These are phyloP conservation scores for Boletus insuetus DNA, from an alignment of 768 basidiomycete genomes.

Conservation along the genomic window DNA sequence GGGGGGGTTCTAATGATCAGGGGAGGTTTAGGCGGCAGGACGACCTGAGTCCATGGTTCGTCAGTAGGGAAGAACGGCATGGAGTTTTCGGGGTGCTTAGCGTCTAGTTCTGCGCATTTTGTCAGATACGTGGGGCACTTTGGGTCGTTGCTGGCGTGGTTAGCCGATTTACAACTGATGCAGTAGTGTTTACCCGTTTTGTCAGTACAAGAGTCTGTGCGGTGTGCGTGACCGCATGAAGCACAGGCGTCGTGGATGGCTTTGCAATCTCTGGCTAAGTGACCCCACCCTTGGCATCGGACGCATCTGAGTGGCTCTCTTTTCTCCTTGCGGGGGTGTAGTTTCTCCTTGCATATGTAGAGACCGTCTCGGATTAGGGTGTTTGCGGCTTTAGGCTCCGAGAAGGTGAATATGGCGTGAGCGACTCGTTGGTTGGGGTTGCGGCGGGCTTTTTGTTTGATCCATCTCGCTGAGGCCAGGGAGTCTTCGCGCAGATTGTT, in stretches of 20 bases:
- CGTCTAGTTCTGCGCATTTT: background rate
- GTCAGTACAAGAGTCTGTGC: background rate
- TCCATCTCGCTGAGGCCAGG: background rate
- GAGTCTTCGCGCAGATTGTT: no score
- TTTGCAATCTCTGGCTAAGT: background rate
- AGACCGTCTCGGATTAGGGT: background rate
- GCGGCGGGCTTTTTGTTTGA: background rate
- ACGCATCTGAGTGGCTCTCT: background rate
- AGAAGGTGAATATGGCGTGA: background rate
- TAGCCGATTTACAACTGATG: background rate
- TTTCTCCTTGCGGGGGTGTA: background rate
- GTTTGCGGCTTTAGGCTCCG: background rate
- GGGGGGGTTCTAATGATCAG: background rate
- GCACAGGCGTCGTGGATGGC: background rate
- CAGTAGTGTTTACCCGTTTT: background rate
- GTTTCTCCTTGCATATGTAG: background rate
- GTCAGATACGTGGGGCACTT: background rate
- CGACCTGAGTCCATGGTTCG: background rate
- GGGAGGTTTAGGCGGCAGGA: background rate
- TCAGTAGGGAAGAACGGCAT: conserved; percentile 8
- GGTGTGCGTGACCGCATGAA: background rate
- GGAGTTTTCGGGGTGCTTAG: background rate
- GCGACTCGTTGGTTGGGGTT: background rate
- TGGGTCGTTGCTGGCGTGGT: background rate
- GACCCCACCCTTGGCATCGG: background rate